Evolutionary conservation across 352 stramenopile species (phyloP).

Genomic region (Plasmopara muralis): DNA sequence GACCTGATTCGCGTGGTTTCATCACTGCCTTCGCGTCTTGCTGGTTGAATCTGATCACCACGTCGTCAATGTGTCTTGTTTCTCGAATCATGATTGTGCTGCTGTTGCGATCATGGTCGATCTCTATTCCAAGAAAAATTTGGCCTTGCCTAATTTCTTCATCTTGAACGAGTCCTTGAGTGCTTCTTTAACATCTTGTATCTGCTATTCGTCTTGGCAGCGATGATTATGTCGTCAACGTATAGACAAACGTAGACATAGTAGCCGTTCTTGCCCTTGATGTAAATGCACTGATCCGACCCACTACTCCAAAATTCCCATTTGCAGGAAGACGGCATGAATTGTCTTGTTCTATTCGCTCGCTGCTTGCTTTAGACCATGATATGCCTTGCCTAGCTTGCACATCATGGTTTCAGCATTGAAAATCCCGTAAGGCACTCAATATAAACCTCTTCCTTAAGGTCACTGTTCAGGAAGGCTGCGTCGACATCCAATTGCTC

Average conservation of each 20-base stretch:
- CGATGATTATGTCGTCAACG: not conserved
- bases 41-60: not conserved
- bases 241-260: not conserved
- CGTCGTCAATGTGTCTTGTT: not conserved
- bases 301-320: not conserved
- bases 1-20: not conserved
- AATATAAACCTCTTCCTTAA: not conserved
- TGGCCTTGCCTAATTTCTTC: not conserved
- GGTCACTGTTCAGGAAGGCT: not conserved
- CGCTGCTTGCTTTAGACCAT: not conserved
- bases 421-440: not conserved
- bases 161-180: conserved; percentile 1
- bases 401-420: not conserved
- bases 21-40: not conserved
- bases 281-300: not conserved
- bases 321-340: not conserved
- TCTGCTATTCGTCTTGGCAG: not conserved
- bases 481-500: not conserved
- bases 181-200: not conserved
- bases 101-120: not conserved
- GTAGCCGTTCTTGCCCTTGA: not conserved
- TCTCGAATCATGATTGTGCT: not conserved
- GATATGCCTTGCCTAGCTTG: not conserved
- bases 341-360: conserved; percentile 2
- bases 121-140: conserved; percentile 1